phyloP scores from a whole-genome alignment of 139 green algal genomes.

The Ulvella scutata region DNA sequence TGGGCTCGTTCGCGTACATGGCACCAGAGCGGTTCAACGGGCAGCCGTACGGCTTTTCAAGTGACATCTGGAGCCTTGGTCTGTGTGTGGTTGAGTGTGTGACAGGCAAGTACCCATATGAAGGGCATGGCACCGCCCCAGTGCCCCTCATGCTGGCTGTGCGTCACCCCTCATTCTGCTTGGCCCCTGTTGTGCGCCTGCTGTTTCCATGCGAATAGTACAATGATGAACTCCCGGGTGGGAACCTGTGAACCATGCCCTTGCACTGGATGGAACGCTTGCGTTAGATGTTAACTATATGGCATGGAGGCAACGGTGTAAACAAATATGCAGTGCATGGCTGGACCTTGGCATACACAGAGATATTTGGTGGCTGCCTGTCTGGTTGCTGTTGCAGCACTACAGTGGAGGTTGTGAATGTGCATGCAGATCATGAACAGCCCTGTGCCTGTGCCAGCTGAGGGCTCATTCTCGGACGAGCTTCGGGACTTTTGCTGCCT shows the following conservation, averaged over 20 bases:
- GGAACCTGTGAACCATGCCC: no score
- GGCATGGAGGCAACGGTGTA: no score
- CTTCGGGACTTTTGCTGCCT: slow-evolving; percentile 61
- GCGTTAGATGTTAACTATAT: no score
- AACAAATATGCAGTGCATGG: no score
- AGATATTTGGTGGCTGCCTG: no score
- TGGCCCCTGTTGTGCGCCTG: no score
- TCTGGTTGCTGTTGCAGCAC: neutral
- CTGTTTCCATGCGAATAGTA: no score
- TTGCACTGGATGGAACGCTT: no score
- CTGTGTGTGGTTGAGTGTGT: slow-evolving; percentile 77
- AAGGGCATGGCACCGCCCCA: slow-evolving; percentile 37
- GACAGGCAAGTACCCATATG: slow-evolving; percentile 80
- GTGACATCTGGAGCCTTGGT: slow-evolving; percentile 79
- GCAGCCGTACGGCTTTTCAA: slow-evolving; percentile 54
- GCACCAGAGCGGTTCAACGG: slow-evolving; percentile 84
- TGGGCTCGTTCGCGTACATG: slow-evolving; percentile 96
- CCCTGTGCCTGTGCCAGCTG: slow-evolving; percentile 21
- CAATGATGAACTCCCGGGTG: no score
- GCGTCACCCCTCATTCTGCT: neutral
- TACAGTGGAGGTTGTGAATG: neutral
- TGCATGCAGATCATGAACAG: slow-evolving; percentile 33
- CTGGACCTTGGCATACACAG: no score
- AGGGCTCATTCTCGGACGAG: slow-evolving; percentile 32
- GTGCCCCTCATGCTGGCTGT: slow-evolving; percentile 70